A percentile compares a stretch with the other conserved stretches of the same genome.
Conservation (phyloP, 768 basidiomycete genomes). For the Psilocybe sp. region DNA sequence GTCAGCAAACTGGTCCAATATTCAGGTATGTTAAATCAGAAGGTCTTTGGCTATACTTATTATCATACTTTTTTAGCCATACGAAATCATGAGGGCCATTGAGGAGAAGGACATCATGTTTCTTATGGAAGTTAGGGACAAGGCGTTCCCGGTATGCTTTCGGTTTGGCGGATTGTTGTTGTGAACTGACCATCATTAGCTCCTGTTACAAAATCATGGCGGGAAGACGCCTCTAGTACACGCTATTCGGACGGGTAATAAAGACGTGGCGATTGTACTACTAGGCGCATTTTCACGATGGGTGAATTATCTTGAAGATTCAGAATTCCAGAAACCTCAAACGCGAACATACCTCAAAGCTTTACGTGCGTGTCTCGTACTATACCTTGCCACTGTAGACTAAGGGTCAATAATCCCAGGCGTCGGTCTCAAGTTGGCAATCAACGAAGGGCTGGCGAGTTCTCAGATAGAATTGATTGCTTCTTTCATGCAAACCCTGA, state of each 20-base stretch:
- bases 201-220: constrained; percentile 82
- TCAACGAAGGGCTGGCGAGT: constrained; percentile 81
- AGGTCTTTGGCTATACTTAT: not conserved
- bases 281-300: constrained; percentile 90
- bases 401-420: constrained; percentile 40
- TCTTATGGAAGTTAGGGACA: constrained; percentile 81
- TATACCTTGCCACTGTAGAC: too few species aligned
- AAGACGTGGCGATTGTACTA: constrained; percentile 83
- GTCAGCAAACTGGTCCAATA: constrained; percentile 21
- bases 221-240: constrained; percentile 88
- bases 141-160: constrained; percentile 68
- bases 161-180: not conserved
- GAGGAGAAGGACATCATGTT: constrained; percentile 81
- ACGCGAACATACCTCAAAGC: constrained; percentile 77
- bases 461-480: constrained; percentile 84
- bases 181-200: constrained; percentile 30
- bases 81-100: constrained; percentile 77
- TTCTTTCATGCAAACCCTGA: constrained; percentile 89
- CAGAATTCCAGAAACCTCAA: constrained; percentile 64
- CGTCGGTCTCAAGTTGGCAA: constrained; percentile 86
- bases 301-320: constrained; percentile 85
- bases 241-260: constrained; percentile 81
- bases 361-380: constrained; percentile 48
- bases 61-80: constrained; percentile 29
- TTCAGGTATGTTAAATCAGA: constrained; percentile 20